These are phyloP conservation scores for Rhizopogon parksii DNA, from an alignment of 1,284 basidiomycete genomes.

Conservation along the genomic window DNA sequence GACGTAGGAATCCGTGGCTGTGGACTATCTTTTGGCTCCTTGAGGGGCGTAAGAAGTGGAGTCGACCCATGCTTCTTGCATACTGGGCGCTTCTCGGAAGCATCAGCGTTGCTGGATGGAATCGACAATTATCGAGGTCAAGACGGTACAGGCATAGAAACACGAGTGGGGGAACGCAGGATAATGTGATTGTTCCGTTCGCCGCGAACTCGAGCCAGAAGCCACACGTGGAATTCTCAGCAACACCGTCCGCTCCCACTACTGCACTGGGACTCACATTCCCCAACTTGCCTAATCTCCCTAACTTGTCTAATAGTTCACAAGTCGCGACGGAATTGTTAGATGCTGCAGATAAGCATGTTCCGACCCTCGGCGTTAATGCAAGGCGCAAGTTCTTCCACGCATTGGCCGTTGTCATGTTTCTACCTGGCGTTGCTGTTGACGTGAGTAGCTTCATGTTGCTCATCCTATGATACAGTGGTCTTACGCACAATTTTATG, in stretches of 20 bases:
- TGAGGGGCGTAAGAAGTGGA: constrained; percentile 75
- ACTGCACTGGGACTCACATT: constrained; percentile 40
- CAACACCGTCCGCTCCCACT: constrained; percentile 18
- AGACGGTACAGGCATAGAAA: constrained; percentile 55
- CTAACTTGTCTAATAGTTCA: constrained; percentile 46
- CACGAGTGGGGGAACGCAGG: constrained; percentile 23
- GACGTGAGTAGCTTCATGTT: constrained; percentile 62
- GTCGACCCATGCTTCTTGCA: constrained; percentile 68
- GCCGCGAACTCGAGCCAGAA: constrained; percentile 19
- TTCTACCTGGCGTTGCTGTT: constrained; percentile 85
- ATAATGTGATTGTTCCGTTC: constrained; percentile 29
- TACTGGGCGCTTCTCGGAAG: constrained; percentile 84
- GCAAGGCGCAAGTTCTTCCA: constrained; percentile 98
- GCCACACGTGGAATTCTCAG: constrained; percentile 15
- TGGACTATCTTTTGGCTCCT: constrained; percentile 77
- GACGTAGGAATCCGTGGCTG: constrained; percentile 81
- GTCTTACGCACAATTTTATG: constrained; percentile 11
- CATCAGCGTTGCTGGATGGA: constrained; percentile 90
- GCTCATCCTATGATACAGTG: constrained; percentile 7
- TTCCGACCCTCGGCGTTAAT: constrained; percentile 88
- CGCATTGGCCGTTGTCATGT: constrained; percentile 91
- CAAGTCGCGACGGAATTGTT: constrained; percentile 75
- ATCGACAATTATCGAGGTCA: constrained; percentile 74
- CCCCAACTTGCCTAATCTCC: constrained; percentile 45
- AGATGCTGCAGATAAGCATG: constrained; percentile 81